phyloP scores from a whole-genome alignment of 192 early-diverging fungal species.

The Coemansia sp. region DNA sequence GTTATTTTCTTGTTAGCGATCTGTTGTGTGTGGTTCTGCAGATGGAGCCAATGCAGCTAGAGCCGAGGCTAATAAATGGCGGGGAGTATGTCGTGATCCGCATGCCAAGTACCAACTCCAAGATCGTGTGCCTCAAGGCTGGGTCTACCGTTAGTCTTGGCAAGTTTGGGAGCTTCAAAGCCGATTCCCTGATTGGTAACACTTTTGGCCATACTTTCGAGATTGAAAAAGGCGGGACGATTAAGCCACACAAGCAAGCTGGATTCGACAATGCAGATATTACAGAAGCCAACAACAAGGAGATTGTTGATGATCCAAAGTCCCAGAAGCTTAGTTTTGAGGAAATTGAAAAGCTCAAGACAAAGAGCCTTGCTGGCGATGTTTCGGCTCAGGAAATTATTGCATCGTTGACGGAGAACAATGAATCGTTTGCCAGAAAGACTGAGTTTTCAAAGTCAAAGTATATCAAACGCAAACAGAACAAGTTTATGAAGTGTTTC shows the following conservation, averaged over 20 bases:
- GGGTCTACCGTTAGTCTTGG: slow-evolving; percentile 71
- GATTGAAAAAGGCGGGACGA: slow-evolving; percentile 64
- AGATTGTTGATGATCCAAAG: slow-evolving; percentile 71
- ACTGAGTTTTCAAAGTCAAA: slow-evolving; percentile 96
- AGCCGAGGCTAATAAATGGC: slow-evolving; percentile 52
- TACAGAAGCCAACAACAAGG: slow-evolving; percentile 77
- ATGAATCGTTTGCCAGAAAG: slow-evolving; percentile 85
- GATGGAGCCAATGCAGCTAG: slow-evolving; percentile 28
- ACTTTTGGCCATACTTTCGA: slow-evolving; percentile 84
- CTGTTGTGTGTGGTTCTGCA: too few species aligned
- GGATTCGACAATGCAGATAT: slow-evolving; percentile 63
- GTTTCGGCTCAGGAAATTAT: slow-evolving; percentile 75
- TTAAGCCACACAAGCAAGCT: slow-evolving; percentile 29
- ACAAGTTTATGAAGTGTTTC: slow-evolving; percentile 86
- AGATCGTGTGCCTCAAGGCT: slow-evolving; percentile 69
- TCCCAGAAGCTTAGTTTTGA: slow-evolving; percentile 78
- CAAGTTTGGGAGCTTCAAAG: slow-evolving; percentile 88
- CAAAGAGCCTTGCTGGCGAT: slow-evolving; percentile 67
- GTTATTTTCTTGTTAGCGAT: too few species aligned
- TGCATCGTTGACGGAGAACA: slow-evolving; percentile 75
- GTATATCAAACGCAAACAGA: slow-evolving; percentile 85
- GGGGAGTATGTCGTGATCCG: slow-evolving; percentile 72
- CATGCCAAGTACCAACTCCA: slow-evolving; percentile 84
- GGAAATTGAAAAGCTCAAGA: slow-evolving; percentile 83
- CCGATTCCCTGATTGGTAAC: slow-evolving; percentile 77